Conservation (phyloP, 2,329 filamentous ascomycete species). For the Cephalotrichum gorgonifer region DNA sequence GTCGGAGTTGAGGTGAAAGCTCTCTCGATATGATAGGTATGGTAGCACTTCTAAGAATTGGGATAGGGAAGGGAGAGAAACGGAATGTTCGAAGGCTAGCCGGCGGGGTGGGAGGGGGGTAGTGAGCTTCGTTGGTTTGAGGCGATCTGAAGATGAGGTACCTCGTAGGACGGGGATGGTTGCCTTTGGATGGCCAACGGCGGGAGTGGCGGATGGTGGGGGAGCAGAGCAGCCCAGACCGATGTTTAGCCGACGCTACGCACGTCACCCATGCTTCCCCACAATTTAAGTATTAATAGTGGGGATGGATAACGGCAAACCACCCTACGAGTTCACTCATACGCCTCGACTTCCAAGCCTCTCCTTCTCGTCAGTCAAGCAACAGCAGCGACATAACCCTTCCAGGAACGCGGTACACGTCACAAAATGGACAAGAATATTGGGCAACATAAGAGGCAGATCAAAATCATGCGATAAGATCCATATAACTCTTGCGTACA, state of each 20-base stretch:
- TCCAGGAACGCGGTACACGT: too few species aligned
- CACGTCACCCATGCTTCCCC: neutral
- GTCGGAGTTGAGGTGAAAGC: too few species aligned
- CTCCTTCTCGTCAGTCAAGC: too few species aligned
- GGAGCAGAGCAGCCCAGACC: neutral
- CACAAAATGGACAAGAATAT: too few species aligned
- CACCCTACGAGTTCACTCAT: too few species aligned
- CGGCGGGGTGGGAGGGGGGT: neutral
- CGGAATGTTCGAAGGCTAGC: neutral
- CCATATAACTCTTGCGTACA: too few species aligned
- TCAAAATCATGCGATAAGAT: too few species aligned
- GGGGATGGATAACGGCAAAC: too few species aligned
- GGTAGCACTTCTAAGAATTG: neutral
- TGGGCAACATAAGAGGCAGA: too few species aligned
- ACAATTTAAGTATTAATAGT: neutral
- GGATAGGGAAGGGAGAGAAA: neutral
- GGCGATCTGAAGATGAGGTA: too few species aligned
- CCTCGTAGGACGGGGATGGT: neutral
- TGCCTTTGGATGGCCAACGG: neutral
- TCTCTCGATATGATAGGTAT: neutral
- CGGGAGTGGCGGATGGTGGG: neutral
- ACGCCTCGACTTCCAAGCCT: too few species aligned
- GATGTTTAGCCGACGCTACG: conserved; percentile 7
- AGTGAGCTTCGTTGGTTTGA: neutral
- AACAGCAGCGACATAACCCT: too few species aligned